Percentiles rank a stretch among this genome's conserved stretches.
Conservation (phyloP, 148 eudicot species). For the Hydrangea macrophylla region DNA sequence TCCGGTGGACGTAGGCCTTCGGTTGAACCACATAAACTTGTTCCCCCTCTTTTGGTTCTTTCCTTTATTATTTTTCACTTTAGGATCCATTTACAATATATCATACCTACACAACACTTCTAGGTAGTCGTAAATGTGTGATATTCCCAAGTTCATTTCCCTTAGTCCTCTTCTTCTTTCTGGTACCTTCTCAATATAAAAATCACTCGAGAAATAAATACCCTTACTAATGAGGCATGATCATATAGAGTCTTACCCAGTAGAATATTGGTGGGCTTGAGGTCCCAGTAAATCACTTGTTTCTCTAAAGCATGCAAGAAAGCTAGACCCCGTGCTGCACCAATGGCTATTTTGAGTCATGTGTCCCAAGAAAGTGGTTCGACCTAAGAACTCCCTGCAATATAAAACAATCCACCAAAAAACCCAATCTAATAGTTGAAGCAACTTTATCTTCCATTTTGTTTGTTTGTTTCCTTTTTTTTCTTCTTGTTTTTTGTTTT, state of each 20-base stretch:
- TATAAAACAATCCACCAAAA: constrained; percentile 8
- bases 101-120: no score
- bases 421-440: neutral
- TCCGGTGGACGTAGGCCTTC: no score
- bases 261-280: constrained; percentile 64
- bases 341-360: constrained; percentile 54
- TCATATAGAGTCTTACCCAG: constrained; percentile 32
- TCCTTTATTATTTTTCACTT: no score
- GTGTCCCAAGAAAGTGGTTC: constrained; percentile 55
- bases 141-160: neutral
- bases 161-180: neutral
- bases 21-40: no score
- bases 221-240: neutral
- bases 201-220: neutral
- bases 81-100: no score
- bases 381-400: constrained; percentile 32
- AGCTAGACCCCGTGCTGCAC: constrained; percentile 61
- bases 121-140: no score
- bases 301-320: constrained; percentile 47
- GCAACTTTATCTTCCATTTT: neutral
- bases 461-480: no score
- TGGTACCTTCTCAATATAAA: neutral
- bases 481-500: neutral
- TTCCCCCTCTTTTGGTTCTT: no score
- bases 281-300: constrained; percentile 58